Conservation (phyloP, 2,329 filamentous ascomycete genomes). For the Arthrobotrys sinensis region DNA sequence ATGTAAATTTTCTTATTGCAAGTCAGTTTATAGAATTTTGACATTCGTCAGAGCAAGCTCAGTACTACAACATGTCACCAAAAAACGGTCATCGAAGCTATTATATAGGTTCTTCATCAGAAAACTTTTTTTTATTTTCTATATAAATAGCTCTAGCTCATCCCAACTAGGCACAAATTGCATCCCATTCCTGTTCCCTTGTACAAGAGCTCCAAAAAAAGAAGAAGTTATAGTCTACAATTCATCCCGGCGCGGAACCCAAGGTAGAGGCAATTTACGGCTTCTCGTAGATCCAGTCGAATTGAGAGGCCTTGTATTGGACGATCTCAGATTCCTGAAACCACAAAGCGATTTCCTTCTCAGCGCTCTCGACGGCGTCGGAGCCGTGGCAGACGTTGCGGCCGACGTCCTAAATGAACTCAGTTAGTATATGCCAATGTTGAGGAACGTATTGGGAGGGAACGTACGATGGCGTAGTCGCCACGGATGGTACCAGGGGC, state of each 20-base stretch:
- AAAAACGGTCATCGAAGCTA: background rate
- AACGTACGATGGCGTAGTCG: slow-evolving; percentile 81
- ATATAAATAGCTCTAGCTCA: slow-evolving; percentile 3
- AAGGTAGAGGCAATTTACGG: slow-evolving; percentile 64
- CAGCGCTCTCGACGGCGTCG: slow-evolving; percentile 97
- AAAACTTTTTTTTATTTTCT: slow-evolving; percentile 33
- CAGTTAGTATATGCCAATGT: slow-evolving; percentile 18
- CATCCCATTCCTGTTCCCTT: background rate
- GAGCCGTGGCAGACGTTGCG: slow-evolving; percentile 99
- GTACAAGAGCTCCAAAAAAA: background rate
- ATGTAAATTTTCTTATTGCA: background rate
- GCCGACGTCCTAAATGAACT: slow-evolving; percentile 77
- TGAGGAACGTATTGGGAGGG: background rate
- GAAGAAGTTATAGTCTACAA: slow-evolving; percentile 63
- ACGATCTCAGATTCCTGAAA: slow-evolving; percentile 86
- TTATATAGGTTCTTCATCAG: background rate
- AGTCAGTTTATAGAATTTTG: background rate
- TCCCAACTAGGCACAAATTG: background rate
- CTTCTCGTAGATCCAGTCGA: slow-evolving; percentile 98
- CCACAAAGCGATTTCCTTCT: slow-evolving; percentile 99
- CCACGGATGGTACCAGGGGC: slow-evolving; percentile 98
- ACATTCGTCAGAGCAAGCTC: background rate
- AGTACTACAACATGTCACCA: background rate
- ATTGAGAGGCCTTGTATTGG: slow-evolving; percentile 85
- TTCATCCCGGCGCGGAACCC: slow-evolving; percentile 45